Percentiles rank a stretch among this genome's conserved stretches.
Evolutionary conservation across 2,329 filamentous ascomycete species (phyloP).

Genomic region (Hypoxylon sp.): DNA sequence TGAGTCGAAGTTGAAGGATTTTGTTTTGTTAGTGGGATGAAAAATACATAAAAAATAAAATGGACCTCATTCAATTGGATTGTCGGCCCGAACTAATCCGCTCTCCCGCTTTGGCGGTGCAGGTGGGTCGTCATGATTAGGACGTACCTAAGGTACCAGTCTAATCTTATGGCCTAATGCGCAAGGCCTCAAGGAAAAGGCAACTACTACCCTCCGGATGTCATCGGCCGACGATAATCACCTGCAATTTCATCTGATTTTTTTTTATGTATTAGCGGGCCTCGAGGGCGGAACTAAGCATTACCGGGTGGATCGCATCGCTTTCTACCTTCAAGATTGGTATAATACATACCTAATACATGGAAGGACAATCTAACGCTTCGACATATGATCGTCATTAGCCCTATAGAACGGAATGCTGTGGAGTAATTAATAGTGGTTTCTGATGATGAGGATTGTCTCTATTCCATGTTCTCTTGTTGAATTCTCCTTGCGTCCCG

Average conservation of each 20-base stretch:
- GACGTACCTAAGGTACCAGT: not conserved
- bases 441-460: conserved; percentile 34
- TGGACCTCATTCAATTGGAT: conserved; percentile 24
- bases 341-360: not conserved
- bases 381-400: conserved; percentile 33
- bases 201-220: conserved; percentile 2
- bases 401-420: conserved; percentile 12
- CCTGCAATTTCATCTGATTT: conserved; percentile 26
- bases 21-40: conserved; percentile 28
- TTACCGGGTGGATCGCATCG: conserved; percentile 12
- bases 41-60: conserved; percentile 16
- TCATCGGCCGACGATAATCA: conserved; percentile 2
- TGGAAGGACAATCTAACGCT: conserved; percentile 3
- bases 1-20: conserved; percentile 28
- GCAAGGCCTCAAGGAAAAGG: conserved; percentile 14
- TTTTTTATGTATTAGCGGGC: conserved; percentile 33
- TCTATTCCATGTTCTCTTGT: conserved; percentile 15
- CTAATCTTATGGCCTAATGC: conserved; percentile 11
- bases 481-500: conserved; percentile 18
- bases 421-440: conserved; percentile 23
- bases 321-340: conserved; percentile 8
- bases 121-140: not conserved
- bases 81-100: conserved; percentile 32
- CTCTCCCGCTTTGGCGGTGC: conserved; percentile 2
- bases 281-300: conserved; percentile 6